These are phyloP conservation scores for Odontarrhena argentea DNA, from an alignment of 345 rosid species.

Conservation along the genomic window DNA sequence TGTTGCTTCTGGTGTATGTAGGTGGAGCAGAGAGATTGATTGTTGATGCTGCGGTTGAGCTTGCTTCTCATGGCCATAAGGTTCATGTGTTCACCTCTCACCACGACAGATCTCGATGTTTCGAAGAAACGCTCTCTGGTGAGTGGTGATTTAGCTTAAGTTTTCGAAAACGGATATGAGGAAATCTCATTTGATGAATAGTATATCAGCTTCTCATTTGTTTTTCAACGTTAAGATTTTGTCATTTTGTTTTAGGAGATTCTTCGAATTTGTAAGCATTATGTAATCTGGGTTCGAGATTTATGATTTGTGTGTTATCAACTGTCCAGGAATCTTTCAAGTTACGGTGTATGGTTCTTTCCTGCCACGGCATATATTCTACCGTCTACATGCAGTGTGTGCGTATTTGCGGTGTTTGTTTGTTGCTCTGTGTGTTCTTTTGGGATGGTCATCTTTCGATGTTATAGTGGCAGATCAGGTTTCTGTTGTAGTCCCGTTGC, in stretches of 20 bases:
- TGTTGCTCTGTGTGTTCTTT: constrained; percentile 72
- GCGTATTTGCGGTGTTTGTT: constrained; percentile 84
- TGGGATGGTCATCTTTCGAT: constrained; percentile 78
- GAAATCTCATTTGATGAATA: neutral
- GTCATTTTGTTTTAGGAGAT: neutral
- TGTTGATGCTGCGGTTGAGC: constrained; percentile 93
- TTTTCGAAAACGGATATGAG: neutral
- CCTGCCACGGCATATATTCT: constrained; percentile 79
- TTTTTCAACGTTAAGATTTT: neutral
- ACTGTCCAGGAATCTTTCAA: constrained; percentile 65
- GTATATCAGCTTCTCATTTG: neutral
- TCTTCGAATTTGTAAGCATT: neutral
- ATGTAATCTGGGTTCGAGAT: neutral
- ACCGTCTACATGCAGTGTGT: constrained; percentile 79
- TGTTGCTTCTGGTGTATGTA: constrained; percentile 31
- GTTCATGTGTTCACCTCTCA: constrained; percentile 91
- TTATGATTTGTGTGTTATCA: constrained; percentile 3
- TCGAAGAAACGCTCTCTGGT: constrained; percentile 91
- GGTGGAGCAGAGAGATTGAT: constrained; percentile 97
- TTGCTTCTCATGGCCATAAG: constrained; percentile 70
- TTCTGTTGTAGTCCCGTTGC: constrained; percentile 76
- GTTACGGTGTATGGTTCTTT: constrained; percentile 81
- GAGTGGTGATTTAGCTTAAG: constrained; percentile 21
- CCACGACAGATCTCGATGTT: constrained; percentile 79
- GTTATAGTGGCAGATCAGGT: constrained; percentile 82